Evolutionary conservation across 352 stramenopile genomes (phyloP), one percentile per base, ranked within the genome.

Genomic region (Poterioochromonas sp.): DNA sequence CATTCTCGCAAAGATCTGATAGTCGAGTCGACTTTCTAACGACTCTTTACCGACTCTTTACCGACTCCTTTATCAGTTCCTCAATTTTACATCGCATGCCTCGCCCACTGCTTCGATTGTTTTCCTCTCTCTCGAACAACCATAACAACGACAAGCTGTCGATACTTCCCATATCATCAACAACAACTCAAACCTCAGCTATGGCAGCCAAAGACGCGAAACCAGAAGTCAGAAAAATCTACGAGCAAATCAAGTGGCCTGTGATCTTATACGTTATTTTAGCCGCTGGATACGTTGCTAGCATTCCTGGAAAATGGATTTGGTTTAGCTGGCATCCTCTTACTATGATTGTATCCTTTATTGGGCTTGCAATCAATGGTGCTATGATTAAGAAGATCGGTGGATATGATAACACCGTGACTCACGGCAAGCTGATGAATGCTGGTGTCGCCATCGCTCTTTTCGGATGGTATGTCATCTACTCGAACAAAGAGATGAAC

Each of bases 281-380:
- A 26, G 47, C 47, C 15, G 15, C 26, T 15, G 15, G 15, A 26
- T 58, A 58, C 47, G 26, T 58, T 58, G 26, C 26, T 58, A 26
- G 15, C 47, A 58, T 58, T 58, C 47, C 47, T 26, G 26, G 26
- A 26, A 71, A 54, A 5, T 82, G 58, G 51, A 78, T 29, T 1
- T 82, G 79, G 79, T 82, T 82, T 47, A 60, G 22, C 22, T 82
- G 73, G 73, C 79, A 82, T 74, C 79, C 79, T 29, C 12, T 82
- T 51, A 5, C 80, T 29, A 80, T 80, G 79, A 35, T 69, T 22
- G 20, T 82, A 15, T 69, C 60, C 0, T 79, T 73, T 43, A 35
- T 80, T 70, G 35, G 26, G n/a, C 35, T 82, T 26, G 76, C 73
- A 22, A 26, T 26, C 0, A 49, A 79, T 43, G 73, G 44, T 47